phyloP scores from a whole-genome alignment of 2,329 filamentous ascomycete genomes.

The Didymella arachidicola region DNA sequence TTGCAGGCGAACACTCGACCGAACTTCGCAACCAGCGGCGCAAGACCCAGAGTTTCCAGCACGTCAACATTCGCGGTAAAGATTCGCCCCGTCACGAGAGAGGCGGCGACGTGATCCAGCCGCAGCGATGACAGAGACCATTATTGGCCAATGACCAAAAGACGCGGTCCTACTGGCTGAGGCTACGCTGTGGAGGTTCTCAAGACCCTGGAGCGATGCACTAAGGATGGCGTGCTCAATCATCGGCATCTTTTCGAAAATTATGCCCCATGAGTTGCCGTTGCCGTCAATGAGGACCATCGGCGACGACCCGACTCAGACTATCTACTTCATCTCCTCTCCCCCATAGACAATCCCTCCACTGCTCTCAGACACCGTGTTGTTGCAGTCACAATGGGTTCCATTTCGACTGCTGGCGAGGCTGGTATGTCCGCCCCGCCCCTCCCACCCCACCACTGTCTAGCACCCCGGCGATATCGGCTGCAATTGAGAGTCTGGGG shows the following conservation, averaged over 20 bases:
- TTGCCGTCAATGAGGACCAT: constrained; percentile 35
- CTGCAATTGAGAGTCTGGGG: constrained; percentile 16
- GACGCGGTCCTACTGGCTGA: constrained; percentile 16
- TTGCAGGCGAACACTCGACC: constrained; percentile 7
- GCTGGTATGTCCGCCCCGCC: constrained; percentile 47
- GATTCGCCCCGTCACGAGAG: constrained; percentile 14
- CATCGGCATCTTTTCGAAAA: constrained; percentile 36
- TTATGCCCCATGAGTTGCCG: constrained; percentile 36
- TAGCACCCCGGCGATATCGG: constrained; percentile 25
- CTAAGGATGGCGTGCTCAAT: constrained; percentile 28
- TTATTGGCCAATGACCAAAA: constrained; percentile 23
- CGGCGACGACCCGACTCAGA: constrained; percentile 40
- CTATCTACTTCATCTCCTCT: constrained; percentile 28
- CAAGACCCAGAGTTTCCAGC: constrained; percentile 1
- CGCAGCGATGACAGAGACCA: constrained; percentile 14
- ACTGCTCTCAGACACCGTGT: constrained; percentile 31
- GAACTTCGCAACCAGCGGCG: constrained; percentile 4
- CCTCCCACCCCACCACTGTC: constrained; percentile 29
- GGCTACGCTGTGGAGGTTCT: constrained; percentile 17
- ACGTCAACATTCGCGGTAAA: constrained; percentile 11
- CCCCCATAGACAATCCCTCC: constrained; percentile 29
- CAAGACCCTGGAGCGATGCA: constrained; percentile 21
- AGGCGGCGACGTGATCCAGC: constrained; percentile 16
- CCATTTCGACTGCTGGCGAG: constrained; percentile 53
- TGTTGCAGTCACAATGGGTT: constrained; percentile 47